Percentiles rank a stretch among this genome's conserved stretches.
Conservation (phyloP, 352 stramenopile species). For the Phytophthora pini region DNA sequence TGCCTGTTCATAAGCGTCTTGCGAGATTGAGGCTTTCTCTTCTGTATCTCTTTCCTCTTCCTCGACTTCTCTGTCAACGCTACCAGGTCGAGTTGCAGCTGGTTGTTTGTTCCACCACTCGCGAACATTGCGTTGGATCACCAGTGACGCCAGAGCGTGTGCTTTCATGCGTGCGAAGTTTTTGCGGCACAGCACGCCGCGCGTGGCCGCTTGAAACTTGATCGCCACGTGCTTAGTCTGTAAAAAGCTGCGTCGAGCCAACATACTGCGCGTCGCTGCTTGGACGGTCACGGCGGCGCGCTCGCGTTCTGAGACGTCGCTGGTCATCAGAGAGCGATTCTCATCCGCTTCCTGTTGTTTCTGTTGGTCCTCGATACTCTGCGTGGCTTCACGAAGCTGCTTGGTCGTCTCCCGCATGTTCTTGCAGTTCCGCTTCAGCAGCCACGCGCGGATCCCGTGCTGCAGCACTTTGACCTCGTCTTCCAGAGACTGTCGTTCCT, state of each 20-base stretch:
- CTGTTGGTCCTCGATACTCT: constrained; percentile 67
- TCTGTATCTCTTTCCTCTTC: constrained; percentile 16
- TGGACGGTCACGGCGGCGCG: constrained; percentile 86
- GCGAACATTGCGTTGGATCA: constrained; percentile 88
- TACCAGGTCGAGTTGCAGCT: constrained; percentile 26
- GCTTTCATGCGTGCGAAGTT: constrained; percentile 90
- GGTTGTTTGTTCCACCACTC: constrained; percentile 85
- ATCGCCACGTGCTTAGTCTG: constrained; percentile 89
- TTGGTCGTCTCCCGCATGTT: constrained; percentile 90
- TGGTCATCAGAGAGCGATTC: constrained; percentile 22
- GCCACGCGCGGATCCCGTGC: constrained; percentile 86
- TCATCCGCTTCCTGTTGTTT: constrained; percentile 47
- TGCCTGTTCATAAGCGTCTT: constrained; percentile 13
- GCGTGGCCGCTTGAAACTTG: constrained; percentile 85
- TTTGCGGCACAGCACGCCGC: constrained; percentile 83
- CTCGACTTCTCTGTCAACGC: constrained; percentile 9
- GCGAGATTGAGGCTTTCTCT: constrained; percentile 6
- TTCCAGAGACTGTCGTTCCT: constrained; percentile 86
- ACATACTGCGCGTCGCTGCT: constrained; percentile 82
- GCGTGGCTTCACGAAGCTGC: constrained; percentile 75
- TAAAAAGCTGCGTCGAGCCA: constrained; percentile 83
- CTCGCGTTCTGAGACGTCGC: constrained; percentile 59
- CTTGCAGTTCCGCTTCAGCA: constrained; percentile 89
- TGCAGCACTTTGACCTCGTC: constrained; percentile 89
- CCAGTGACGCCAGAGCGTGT: constrained; percentile 79